Evolutionary conservation across 441 rosid species (phyloP), one percentile per base, ranked within the genome.

Genomic region (Eutrema salsugineum): DNA sequence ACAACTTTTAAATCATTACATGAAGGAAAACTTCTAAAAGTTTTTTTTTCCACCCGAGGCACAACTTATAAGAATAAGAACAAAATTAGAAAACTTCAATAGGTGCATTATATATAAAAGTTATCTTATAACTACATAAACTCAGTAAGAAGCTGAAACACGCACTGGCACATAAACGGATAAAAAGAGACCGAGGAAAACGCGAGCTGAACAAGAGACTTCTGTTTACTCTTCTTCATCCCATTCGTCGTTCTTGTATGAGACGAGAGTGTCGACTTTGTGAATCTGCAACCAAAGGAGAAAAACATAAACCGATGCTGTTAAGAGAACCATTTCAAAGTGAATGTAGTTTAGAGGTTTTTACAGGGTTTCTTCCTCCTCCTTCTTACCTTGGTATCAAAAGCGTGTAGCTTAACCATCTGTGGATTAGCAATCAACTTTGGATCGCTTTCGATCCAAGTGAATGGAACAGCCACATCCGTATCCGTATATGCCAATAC

Each of bases 231-330:
- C 82, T 73, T 94, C 94, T 73, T 94, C 97, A 47, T 92, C 99
- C 99, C 91, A 92, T 42, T 94, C 97, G 17, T 94, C 97, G 30
- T 83, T 88, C 89, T 94, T 94, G 87, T 92, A 94, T 0, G 99
- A 92, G 59, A 94, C 99, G 28, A 91, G 94, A 8, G 97, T 92
- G 76, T 88, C 91, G n/a, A 94, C 97, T 78, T 92, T 94, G 82
- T 94, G 99, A 78, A 94, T 92, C 99, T 94, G 93, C 81, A 82
- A 0, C 39, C 39, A 8, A 15, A 9, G 1, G 6, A 14, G 42
- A 32, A 24, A 39, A 28, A 36, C 42, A n/a, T n/a, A n/a, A n/a
- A n/a, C 56, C 19, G 20, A 27, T 20, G 7, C 3, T 1, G 7
- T 49, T 14, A 11, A 38, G 3, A 39, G 27, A n/a, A n/a, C n/a